phyloP scores from a whole-genome alignment of 1,284 basidiomycete genomes.

The Leccinum fallax region DNA sequence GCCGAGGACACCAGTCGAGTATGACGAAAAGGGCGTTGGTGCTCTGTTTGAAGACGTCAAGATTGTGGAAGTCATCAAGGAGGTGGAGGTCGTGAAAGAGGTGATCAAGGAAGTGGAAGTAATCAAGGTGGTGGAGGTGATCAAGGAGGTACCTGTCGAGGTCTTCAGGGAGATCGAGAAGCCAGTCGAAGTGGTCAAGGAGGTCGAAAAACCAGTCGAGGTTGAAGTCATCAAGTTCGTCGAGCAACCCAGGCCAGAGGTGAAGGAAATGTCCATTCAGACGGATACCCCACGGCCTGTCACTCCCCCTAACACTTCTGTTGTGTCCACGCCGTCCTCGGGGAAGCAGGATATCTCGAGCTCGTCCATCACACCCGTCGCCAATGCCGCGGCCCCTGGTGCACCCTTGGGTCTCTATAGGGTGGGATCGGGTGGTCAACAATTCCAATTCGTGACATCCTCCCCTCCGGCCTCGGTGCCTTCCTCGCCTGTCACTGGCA shows the following conservation, averaged over 20 bases:
- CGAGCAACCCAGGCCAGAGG: slow-evolving; percentile 55
- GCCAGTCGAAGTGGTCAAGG: slow-evolving; percentile 35
- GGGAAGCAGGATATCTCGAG: slow-evolving; percentile 32
- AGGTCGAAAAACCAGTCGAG: slow-evolving; percentile 32
- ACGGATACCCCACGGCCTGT: slow-evolving; percentile 70
- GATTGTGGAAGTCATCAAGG: slow-evolving; percentile 34
- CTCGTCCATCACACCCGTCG: slow-evolving; percentile 33
- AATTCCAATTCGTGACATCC: slow-evolving; percentile 73
- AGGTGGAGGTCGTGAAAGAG: slow-evolving; percentile 8
- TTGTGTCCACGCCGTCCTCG: slow-evolving; percentile 31
- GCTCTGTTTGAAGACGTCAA: slow-evolving; percentile 35
- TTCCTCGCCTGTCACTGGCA: slow-evolving; percentile 45
- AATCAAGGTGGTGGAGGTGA: slow-evolving; percentile 24
- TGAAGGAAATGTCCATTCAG: slow-evolving; percentile 74
- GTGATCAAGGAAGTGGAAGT: slow-evolving; percentile 31
- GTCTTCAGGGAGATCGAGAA: slow-evolving; percentile 27
- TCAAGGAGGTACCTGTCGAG: slow-evolving; percentile 27
- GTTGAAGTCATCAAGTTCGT: slow-evolving; percentile 32
- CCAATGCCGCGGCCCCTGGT: slow-evolving; percentile 26
- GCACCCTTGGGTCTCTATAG: slow-evolving; percentile 47
- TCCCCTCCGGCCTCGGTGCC: slow-evolving; percentile 32
- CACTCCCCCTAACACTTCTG: slow-evolving; percentile 35
- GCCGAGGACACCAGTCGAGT: slow-evolving; percentile 28
- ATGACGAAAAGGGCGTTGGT: slow-evolving; percentile 44
- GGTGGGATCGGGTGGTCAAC: slow-evolving; percentile 61